Conservation (phyloP, 2,329 filamentous ascomycete species). For the Cladophialophora bantiana region DNA sequence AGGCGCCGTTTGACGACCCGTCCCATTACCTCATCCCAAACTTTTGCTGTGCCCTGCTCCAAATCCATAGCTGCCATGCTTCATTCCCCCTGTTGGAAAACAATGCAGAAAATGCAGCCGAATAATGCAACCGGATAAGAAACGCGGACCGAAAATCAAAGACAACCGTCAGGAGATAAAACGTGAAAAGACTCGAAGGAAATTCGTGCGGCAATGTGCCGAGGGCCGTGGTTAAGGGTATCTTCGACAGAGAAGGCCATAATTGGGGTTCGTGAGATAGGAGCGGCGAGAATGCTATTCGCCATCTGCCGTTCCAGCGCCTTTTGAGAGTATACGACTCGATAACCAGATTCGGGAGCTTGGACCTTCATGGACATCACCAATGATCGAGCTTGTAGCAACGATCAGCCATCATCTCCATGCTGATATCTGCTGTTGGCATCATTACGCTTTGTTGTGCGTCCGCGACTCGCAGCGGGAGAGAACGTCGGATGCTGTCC, state of each 20-base stretch:
- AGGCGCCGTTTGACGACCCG: background rate
- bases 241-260: background rate
- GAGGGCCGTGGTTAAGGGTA: background rate
- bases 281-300: background rate
- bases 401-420: constrained; percentile 21
- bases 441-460: constrained; percentile 14
- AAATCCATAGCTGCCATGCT: background rate
- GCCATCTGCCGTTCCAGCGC: background rate
- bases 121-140: background rate
- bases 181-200: constrained; percentile 1
- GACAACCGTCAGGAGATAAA: background rate
- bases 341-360: background rate
- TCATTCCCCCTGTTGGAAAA: background rate
- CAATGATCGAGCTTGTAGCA: constrained; percentile 12
- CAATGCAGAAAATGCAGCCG: background rate
- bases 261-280: background rate
- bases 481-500: constrained; percentile 12
- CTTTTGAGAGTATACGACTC: background rate
- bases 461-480: constrained; percentile 20
- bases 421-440: constrained; percentile 17
- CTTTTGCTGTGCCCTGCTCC: constrained; percentile 11
- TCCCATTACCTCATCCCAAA: constrained; percentile 13
- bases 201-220: constrained; percentile 10
- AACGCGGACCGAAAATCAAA: constrained; percentile 6
- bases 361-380: background rate